phyloP scores from a whole-genome alignment of 805 yeast species.

The Kuraishia ogatae region DNA sequence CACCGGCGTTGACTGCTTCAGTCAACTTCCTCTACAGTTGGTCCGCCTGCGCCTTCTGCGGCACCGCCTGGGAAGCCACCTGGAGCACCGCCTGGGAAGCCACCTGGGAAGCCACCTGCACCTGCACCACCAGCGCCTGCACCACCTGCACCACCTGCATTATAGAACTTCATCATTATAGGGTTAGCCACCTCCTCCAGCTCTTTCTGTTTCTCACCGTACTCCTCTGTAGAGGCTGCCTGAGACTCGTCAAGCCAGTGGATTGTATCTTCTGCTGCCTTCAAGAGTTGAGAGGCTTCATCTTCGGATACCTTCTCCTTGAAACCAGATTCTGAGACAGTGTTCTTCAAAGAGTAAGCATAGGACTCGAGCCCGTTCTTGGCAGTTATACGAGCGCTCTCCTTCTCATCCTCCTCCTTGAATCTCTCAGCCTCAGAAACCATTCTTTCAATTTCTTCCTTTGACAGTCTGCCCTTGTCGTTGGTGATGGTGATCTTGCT shows the following conservation, averaged over 20 bases:
- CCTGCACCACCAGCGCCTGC: constrained; percentile 49
- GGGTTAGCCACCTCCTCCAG: constrained; percentile 87
- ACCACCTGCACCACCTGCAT: constrained; percentile 65
- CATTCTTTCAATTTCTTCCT: constrained; percentile 97
- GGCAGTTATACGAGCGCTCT: constrained; percentile 85
- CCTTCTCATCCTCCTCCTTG: constrained; percentile 95
- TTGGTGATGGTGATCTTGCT: constrained; percentile 96
- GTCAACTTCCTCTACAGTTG: constrained; percentile 48
- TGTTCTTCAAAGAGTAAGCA: constrained; percentile 86
- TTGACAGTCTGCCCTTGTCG: constrained; percentile 96
- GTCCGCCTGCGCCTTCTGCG: constrained; percentile 30
- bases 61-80: constrained; percentile 49
- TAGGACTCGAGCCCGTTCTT: constrained; percentile 95
- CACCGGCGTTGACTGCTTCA: constrained; percentile 13
- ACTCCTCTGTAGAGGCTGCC: constrained; percentile 82
- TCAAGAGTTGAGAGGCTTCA: constrained; percentile 33
- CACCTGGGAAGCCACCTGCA: constrained; percentile 38
- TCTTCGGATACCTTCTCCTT: constrained; percentile 54
- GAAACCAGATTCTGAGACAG: constrained; percentile 65
- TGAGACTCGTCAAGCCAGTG: constrained; percentile 83
- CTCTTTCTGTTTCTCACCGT: constrained; percentile 81
- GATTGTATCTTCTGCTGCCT: constrained; percentile 70
- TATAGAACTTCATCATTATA: constrained; percentile 87
- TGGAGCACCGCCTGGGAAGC: constrained; percentile 43
- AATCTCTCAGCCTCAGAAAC: constrained; percentile 95